Conservation (phyloP, 2,329 filamentous ascomycete species). For the Corynespora cassiicola region DNA sequence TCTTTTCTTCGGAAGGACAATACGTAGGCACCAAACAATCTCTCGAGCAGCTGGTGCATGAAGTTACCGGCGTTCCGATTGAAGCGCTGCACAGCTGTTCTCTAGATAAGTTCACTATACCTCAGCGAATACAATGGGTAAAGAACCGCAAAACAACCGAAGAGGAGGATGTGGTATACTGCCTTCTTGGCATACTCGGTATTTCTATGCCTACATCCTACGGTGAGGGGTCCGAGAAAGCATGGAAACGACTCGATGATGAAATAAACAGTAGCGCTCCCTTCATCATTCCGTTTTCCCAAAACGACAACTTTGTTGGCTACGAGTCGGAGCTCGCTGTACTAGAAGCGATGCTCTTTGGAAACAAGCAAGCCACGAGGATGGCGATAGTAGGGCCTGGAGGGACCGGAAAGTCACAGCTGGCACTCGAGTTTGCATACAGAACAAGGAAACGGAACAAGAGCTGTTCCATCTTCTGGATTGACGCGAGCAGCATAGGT, state of each 20-base stretch:
- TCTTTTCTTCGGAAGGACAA: slow-evolving; percentile 18
- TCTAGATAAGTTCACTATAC: slow-evolving; percentile 23
- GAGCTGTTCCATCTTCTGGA: slow-evolving; percentile 53
- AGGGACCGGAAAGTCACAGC: slow-evolving; percentile 29
- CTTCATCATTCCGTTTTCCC: slow-evolving; percentile 32
- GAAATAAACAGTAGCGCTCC: slow-evolving; percentile 17
- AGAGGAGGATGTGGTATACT: slow-evolving; percentile 33
- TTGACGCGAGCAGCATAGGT: slow-evolving; percentile 48
- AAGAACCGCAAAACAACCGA: slow-evolving; percentile 24
- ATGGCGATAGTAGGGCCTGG: slow-evolving; percentile 23
- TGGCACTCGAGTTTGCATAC: slow-evolving; percentile 48
- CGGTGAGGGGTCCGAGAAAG: slow-evolving; percentile 25
- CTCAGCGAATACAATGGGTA: slow-evolving; percentile 25
- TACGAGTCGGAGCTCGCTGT: slow-evolving; percentile 27
- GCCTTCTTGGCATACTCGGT: slow-evolving; percentile 29
- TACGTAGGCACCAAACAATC: slow-evolving; percentile 16
- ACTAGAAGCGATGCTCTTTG: slow-evolving; percentile 32
- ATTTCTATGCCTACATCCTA: slow-evolving; percentile 22
- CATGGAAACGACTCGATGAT: slow-evolving; percentile 16
- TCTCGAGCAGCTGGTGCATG: slow-evolving; percentile 15
- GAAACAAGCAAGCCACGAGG: slow-evolving; percentile 15
- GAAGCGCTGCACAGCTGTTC: slow-evolving; percentile 16
- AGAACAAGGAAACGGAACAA: slow-evolving; percentile 41
- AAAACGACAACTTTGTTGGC: slow-evolving; percentile 33
- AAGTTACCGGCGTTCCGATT: slow-evolving; percentile 22